Percentiles rank a stretch among this genome's conserved stretches.
Evolutionary conservation across 169 alveolate genomes (phyloP).

Genomic region (Babesia bigemina): DNA sequence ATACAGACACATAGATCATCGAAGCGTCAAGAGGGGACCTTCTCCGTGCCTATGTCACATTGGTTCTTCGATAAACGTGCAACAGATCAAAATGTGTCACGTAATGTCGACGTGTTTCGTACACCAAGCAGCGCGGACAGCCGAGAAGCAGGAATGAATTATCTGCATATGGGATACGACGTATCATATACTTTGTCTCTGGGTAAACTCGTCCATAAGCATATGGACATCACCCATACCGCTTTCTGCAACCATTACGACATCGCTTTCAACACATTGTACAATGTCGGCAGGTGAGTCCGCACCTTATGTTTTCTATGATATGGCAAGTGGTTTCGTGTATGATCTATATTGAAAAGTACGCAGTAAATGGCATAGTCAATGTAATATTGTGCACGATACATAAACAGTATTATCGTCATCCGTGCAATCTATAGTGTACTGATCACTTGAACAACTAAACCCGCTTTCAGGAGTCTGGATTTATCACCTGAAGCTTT

Average conservation of each 20-base stretch:
- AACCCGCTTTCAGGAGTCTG: conserved; percentile 3
- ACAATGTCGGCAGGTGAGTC: conserved; percentile 55
- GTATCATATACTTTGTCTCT: conserved; percentile 26
- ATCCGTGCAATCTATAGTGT: too few species aligned
- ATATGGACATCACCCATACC: conserved; percentile 20
- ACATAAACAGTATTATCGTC: too few species aligned
- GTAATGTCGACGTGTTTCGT: conserved; percentile 1
- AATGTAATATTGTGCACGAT: neutral
- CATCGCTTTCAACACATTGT: conserved; percentile 59
- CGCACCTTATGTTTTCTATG: too few species aligned
- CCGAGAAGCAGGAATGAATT: neutral
- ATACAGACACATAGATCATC: conserved; percentile 3
- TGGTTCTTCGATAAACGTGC: conserved; percentile 38
- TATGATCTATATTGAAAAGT: neutral
- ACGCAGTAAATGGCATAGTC: neutral
- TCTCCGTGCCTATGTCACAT: conserved; percentile 29
- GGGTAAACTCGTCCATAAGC: conserved; percentile 3
- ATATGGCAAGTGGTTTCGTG: neutral
- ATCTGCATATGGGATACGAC: conserved; percentile 60
- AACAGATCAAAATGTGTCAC: neutral
- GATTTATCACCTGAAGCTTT: conserved; percentile 22
- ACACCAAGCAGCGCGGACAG: neutral
- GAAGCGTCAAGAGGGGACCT: conserved; percentile 10
- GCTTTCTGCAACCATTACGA: conserved; percentile 63
- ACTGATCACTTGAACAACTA: neutral